Evolutionary conservation across 768 basidiomycete genomes (phyloP).

Genomic region (Trametes maxima): DNA sequence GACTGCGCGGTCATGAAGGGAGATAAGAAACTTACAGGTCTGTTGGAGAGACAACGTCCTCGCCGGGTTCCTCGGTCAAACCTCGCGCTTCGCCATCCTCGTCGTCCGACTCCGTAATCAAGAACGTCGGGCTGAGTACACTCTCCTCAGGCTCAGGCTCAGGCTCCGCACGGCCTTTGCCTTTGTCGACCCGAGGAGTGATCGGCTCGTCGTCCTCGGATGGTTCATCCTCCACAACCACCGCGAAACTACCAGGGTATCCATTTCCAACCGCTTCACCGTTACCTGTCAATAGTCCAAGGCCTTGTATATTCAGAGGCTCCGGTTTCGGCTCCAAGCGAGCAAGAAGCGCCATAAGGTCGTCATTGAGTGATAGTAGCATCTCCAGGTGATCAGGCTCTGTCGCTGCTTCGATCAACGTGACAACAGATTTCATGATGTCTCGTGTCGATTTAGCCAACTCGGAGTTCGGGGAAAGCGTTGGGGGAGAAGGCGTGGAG

Average conservation of each 20-base stretch:
- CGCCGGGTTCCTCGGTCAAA: constrained; percentile 39
- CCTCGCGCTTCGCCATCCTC: constrained; percentile 44
- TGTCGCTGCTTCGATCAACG: constrained; percentile 55
- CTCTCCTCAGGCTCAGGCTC: constrained; percentile 70
- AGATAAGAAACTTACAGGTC: constrained; percentile 48
- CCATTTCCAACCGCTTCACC: constrained; percentile 30
- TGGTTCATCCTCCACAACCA: constrained; percentile 7
- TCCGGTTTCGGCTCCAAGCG: constrained; percentile 27
- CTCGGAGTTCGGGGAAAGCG: constrained; percentile 35
- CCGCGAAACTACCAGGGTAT: constrained; percentile 19
- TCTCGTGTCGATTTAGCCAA: constrained; percentile 53
- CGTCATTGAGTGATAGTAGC: constrained; percentile 73
- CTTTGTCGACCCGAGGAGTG: constrained; percentile 76
- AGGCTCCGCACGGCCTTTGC: constrained; percentile 71
- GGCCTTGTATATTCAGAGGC: constrained; percentile 17
- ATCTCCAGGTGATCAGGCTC: constrained; percentile 67
- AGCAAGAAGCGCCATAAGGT: constrained; percentile 58
- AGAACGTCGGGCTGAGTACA: constrained; percentile 61
- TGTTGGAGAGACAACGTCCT: constrained; percentile 35
- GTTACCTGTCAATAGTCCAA: constrained; percentile 22
- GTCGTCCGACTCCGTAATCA: constrained; percentile 38
- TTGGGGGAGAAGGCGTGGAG: constrained; percentile 17
- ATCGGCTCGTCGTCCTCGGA: constrained; percentile 42
- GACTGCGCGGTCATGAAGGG: background rate
- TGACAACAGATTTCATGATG: constrained; percentile 52